A percentile compares a stretch with the other conserved stretches of the same genome.
phyloP scores from a whole-genome alignment of 1,284 basidiomycete genomes.

The Ceratobasidium sp. region DNA sequence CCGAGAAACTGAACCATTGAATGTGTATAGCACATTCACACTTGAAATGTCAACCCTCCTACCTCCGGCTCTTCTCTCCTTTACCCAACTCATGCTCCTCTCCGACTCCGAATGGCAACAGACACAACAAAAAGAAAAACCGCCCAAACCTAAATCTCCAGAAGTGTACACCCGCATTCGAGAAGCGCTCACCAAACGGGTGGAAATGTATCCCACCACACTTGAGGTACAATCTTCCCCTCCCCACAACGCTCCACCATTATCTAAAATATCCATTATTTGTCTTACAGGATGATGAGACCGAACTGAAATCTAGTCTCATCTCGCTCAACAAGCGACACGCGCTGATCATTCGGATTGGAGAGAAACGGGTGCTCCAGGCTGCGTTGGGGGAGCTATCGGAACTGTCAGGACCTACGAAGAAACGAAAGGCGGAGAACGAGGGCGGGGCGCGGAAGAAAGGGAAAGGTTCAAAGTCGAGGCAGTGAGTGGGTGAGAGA shows the following conservation, averaged over 20 bases:
- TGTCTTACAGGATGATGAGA: conserved; percentile 67
- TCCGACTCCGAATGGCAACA: conserved; percentile 75
- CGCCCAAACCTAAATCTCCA: conserved; percentile 78
- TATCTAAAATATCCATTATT: too few species aligned
- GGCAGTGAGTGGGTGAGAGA: neutral
- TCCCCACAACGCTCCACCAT: neutral
- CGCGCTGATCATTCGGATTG: conserved; percentile 81
- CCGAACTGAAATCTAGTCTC: conserved; percentile 56
- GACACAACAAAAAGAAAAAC: conserved; percentile 75
- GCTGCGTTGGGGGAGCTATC: conserved; percentile 56
- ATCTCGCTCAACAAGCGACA: conserved; percentile 64
- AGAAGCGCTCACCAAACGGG: conserved; percentile 66
- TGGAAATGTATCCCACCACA: conserved; percentile 71
- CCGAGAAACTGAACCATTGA: neutral
- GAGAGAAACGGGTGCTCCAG: conserved; percentile 82
- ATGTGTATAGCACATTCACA: conserved; percentile 69
- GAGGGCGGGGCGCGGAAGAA: conserved; percentile 37
- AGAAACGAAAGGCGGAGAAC: conserved; percentile 39
- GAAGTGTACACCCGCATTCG: conserved; percentile 61
- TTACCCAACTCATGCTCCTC: conserved; percentile 78
- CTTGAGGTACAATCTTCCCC: conserved; percentile 64
- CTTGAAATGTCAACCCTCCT: conserved; percentile 70
- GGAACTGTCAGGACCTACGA: neutral
- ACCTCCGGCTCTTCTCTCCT: conserved; percentile 76
- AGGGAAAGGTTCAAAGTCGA: neutral